Percentiles rank a stretch among this genome's conserved stretches.
Evolutionary conservation across 2,329 filamentous ascomycete genomes (phyloP).

Genomic region (Pseudomassariella vexata): DNA sequence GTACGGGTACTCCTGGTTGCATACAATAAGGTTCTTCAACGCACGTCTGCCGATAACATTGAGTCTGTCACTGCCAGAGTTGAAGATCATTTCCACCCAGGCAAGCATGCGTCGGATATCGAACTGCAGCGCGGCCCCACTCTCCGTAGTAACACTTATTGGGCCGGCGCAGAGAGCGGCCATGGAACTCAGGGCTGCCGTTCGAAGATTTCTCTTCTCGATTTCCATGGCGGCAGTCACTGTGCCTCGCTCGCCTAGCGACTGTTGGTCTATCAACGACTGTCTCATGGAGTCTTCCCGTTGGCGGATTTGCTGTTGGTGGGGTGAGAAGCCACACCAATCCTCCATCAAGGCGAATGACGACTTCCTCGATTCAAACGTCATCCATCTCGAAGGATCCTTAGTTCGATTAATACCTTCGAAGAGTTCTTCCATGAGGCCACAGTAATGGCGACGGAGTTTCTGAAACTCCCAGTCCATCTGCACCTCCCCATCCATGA

Average conservation of each 20-base stretch:
- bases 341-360: conserved; percentile 97
- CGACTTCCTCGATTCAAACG: conserved; percentile 92
- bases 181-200: conserved; percentile 91
- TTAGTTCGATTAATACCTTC: conserved; percentile 82
- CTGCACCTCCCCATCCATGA: conserved; percentile 92
- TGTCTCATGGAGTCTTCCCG: conserved; percentile 85
- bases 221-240: conserved; percentile 91
- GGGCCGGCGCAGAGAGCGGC: conserved; percentile 83
- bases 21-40: conserved; percentile 79
- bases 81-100: conserved; percentile 95
- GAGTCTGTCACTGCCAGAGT: conserved; percentile 82
- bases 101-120: conserved; percentile 87
- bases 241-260: conserved; percentile 67
- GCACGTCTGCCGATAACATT: conserved; percentile 86
- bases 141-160: conserved; percentile 82
- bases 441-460: conserved; percentile 87
- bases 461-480: conserved; percentile 93
- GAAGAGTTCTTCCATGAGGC: conserved; percentile 86
- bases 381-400: conserved; percentile 90
- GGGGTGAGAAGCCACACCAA: conserved; percentile 96
- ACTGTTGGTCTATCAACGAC: conserved; percentile 74
- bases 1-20: conserved; percentile 83
- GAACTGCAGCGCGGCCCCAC: conserved; percentile 81
- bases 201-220: conserved; percentile 87
- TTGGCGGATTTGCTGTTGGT: conserved; percentile 74